These are phyloP conservation scores for Mycena amicta DNA, from an alignment of 768 basidiomycete genomes.

Conservation along the genomic window DNA sequence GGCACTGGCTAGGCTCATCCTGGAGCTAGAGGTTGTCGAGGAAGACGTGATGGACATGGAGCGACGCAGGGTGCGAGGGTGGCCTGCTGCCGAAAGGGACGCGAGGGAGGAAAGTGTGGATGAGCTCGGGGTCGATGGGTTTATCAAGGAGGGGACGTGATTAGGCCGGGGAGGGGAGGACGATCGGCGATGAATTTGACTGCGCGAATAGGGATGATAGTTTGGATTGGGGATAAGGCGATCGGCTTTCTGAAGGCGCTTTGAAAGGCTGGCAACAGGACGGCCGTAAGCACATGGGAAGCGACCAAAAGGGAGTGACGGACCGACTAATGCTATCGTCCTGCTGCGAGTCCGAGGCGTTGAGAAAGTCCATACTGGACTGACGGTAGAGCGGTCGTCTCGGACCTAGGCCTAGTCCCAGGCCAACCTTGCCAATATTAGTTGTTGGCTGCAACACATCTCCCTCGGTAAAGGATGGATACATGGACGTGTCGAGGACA, in stretches of 20 bases:
- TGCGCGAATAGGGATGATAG: conserved; percentile 64
- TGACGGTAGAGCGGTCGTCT: conserved; percentile 72
- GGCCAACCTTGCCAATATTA: conserved; percentile 39
- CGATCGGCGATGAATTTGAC: conserved; percentile 39
- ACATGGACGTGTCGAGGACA: conserved; percentile 24
- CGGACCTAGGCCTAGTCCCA: conserved; percentile 28
- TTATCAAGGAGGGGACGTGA: conserved; percentile 46
- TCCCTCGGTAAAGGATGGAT: conserved; percentile 30
- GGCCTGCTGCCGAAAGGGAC: conserved; percentile 38
- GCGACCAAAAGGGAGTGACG: conserved; percentile 27
- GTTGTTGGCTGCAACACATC: conserved; percentile 52
- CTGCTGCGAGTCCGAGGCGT: conserved; percentile 48
- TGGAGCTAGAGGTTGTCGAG: conserved; percentile 41
- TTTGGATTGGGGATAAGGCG: conserved; percentile 49
- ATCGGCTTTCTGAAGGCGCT: conserved; percentile 67
- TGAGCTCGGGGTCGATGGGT: conserved; percentile 65
- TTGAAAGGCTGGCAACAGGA: conserved; percentile 58
- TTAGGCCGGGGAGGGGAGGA: conserved; percentile 44
- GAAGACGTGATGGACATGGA: conserved; percentile 48
- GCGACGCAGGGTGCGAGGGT: conserved; percentile 44
- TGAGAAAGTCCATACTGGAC: conserved; percentile 88
- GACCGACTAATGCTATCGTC: conserved; percentile 66
- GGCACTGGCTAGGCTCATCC: conserved; percentile 38
- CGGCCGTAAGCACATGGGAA: conserved; percentile 19
- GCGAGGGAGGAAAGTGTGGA: conserved; percentile 52